Evolutionary conservation across 345 rosid genomes (phyloP).

Genomic region (Eucalyptus guilfoylei): DNA sequence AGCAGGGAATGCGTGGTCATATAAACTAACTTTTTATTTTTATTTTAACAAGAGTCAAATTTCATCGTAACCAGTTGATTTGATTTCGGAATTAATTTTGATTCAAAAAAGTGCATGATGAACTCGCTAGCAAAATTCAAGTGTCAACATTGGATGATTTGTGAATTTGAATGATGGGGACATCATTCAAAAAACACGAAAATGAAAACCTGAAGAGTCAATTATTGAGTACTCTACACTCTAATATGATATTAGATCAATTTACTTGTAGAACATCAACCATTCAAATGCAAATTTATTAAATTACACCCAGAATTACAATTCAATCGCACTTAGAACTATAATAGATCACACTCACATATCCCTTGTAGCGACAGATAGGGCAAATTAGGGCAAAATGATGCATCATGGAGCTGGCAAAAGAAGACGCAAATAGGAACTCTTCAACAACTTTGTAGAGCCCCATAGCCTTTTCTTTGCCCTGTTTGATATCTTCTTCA

Average conservation of each 20-base stretch:
- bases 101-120: too few relatives aligned
- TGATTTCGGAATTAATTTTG: too few relatives aligned
- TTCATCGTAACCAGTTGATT: too few relatives aligned
- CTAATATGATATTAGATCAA: not conserved
- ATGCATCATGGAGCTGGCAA: not conserved
- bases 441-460: conserved; percentile 12
- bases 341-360: not conserved
- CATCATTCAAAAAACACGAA: not conserved
- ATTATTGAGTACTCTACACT: not conserved
- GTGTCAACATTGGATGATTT: too few relatives aligned
- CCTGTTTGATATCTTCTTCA: conserved; percentile 8
- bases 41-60: too few relatives aligned
- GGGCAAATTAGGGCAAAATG: not conserved
- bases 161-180: too few relatives aligned
- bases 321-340: not conserved
- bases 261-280: not conserved
- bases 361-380: not conserved
- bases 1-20: too few relatives aligned
- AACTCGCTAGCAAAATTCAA: too few relatives aligned
- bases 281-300: not conserved
- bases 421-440: not conserved
- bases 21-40: too few relatives aligned
- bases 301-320: not conserved
- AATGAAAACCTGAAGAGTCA: not conserved
- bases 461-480: not conserved